Conservation (phyloP, 192 early-diverging fungal genomes). For the Linnemannia exigua region DNA sequence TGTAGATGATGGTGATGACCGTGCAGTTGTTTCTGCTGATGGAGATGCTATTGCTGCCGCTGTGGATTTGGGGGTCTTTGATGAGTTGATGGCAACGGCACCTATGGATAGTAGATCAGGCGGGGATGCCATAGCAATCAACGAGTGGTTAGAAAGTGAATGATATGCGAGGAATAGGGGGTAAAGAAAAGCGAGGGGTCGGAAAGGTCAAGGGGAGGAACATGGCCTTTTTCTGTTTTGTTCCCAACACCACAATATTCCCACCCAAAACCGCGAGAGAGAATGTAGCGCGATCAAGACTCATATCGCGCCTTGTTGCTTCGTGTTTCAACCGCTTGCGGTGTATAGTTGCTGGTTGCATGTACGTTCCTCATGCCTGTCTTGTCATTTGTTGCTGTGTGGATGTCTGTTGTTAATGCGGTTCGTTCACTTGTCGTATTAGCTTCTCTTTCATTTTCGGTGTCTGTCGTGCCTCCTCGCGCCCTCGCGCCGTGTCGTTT, state of each 20-base stretch:
- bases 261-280: neutral
- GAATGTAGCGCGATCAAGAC: conserved; percentile 6
- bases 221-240: neutral
- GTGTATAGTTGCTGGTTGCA: no score
- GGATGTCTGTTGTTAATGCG: no score
- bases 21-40: no score
- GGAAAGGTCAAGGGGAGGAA: neutral
- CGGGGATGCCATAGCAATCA: neutral
- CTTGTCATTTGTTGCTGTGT: no score
- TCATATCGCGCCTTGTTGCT: no score
- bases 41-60: neutral
- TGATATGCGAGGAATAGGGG: neutral
- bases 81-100: neutral
- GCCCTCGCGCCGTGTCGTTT: no score
- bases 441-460: no score
- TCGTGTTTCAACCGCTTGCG: no score
- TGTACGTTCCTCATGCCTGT: no score
- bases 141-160: neutral
- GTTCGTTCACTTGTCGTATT: no score
- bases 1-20: neutral
- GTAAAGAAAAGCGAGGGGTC: neutral
- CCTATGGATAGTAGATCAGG: neutral
- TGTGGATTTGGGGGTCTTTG: neutral
- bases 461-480: no score
- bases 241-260: neutral